Base-by-base conservation (phyloP, 805 yeast genomes). In the Kuraishia hungarica region DNA sequence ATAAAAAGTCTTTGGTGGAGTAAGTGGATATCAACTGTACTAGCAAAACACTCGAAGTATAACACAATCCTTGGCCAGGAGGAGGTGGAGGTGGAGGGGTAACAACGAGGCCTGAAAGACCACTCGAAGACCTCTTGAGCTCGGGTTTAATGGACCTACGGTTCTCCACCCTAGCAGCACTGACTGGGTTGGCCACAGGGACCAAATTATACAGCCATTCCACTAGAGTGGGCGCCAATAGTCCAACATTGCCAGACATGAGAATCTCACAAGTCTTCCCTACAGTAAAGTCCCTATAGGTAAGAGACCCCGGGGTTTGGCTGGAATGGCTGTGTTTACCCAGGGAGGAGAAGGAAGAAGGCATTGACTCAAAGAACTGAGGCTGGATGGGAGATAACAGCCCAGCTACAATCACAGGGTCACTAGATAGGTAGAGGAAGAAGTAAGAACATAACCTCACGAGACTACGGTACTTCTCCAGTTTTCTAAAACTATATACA, bases 121-220 rank as follows among this genome's bases (percentile, higher is more conserved):
- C 43, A 13, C 43, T 35, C 11, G 43, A 10, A 3, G 43, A 35
- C 17, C 43, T 35, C n/a, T 7, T 3, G 17, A 35, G 43, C 43
- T 35, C 43, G 17, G 43, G 43, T 15, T 17, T 35, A 17, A 35
- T 35, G 4, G 43, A 15, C 11, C 43, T 35, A 15, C 43, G 43
- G n/a, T 35, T 35, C n/a, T 35, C 43, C 8, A 35, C 43, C 11
- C 43, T 35, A 15, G 43, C 8, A 4, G 50, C 51, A 11, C 48
- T 54, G 35, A 26, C 39, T 8, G 62, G 53, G 21, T 21, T 24
- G 39, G 70, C 68, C 15, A 76, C 62, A 1, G 81, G 83, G 15
- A 87, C 68, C 52, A 86, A 62, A 62, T 87, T 87, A 67, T 84
- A 86, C 8, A 86, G 65, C 53, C 80, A 72, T 62, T 87, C 87